These are phyloP conservation scores for Gossypium trilobum DNA, from an alignment of 441 rosid genomes.

Conservation along the genomic window DNA sequence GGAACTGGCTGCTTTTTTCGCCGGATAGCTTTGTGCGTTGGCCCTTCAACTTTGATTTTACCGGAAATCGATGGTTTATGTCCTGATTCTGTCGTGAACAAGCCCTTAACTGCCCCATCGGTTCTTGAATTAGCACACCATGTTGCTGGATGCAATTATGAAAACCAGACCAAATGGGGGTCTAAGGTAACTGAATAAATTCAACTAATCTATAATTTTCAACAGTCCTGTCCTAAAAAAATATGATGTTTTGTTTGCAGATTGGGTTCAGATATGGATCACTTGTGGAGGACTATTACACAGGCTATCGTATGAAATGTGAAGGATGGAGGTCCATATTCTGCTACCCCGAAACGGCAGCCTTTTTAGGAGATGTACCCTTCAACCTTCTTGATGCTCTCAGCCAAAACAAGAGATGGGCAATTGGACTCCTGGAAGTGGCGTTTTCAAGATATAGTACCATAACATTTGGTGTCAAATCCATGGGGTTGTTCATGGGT, in stretches of 20 bases:
- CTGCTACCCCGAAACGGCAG: constrained; percentile 46
- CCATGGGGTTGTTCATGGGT: constrained; percentile 36
- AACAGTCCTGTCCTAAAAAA: not conserved
- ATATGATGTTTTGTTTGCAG: constrained; percentile 24
- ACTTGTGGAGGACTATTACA: constrained; percentile 56
- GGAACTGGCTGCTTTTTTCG: constrained; percentile 20
- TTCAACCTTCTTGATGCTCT: constrained; percentile 32
- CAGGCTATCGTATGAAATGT: constrained; percentile 48
- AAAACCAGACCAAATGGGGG: constrained; percentile 22
- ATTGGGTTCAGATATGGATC: constrained; percentile 67
- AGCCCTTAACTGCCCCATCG: constrained; percentile 2
- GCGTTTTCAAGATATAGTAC: constrained; percentile 35
- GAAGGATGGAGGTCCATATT: constrained; percentile 62
- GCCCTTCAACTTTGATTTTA: not conserved
- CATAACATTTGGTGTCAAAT: constrained; percentile 28
- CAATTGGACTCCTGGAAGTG: constrained; percentile 47
- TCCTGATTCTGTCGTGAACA: not conserved
- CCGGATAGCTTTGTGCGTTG: constrained; percentile 18
- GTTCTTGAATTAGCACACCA: constrained; percentile 11
- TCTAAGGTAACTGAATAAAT: not conserved
- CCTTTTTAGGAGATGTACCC: constrained; percentile 53
- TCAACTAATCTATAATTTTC: not conserved
- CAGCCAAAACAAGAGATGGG: constrained; percentile 55
- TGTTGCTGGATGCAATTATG: constrained; percentile 20
- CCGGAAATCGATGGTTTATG: not conserved